Percentiles rank a stretch among this genome's conserved stretches.
phyloP scores from a whole-genome alignment of 345 rosid genomes.

The Pistacia integerrima region DNA sequence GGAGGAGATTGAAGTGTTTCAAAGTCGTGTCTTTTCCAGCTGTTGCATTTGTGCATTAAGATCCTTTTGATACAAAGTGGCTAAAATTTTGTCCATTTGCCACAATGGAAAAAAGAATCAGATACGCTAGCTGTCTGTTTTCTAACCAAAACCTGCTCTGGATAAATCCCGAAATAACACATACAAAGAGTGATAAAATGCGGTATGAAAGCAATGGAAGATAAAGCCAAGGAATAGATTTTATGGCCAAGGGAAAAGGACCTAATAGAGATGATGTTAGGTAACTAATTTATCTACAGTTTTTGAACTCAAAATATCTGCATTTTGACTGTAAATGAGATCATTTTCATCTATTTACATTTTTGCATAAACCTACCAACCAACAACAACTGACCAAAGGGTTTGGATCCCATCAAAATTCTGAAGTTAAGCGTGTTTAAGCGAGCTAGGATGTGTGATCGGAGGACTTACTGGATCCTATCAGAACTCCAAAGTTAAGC shows the following conservation, averaged over 20 bases:
- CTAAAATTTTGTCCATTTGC: slow-evolving; percentile 21
- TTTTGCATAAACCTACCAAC: too few relatives aligned
- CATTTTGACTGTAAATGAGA: not conserved
- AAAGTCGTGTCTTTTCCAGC: not conserved
- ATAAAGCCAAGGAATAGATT: slow-evolving; percentile 11
- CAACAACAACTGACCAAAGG: too few relatives aligned
- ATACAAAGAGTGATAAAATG: slow-evolving; percentile 8
- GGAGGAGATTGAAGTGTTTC: not conserved
- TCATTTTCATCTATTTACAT: not conserved
- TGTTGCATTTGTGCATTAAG: not conserved
- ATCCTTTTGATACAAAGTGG: slow-evolving; percentile 3
- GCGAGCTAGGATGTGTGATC: too few relatives aligned
- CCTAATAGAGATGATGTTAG: not conserved
- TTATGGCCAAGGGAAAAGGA: not conserved
- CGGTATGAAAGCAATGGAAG: slow-evolving; percentile 16
- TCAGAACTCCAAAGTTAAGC: too few relatives aligned
- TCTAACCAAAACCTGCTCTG: not conserved
- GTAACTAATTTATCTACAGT: not conserved
- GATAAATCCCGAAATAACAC: slow-evolving; percentile 1
- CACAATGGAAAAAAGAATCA: slow-evolving; percentile 19
- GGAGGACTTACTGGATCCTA: too few relatives aligned
- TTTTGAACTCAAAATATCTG: not conserved
- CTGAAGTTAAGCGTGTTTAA: too few relatives aligned
- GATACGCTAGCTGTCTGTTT: slow-evolving; percentile 20
- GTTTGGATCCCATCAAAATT: too few relatives aligned